Evolutionary conservation across 768 basidiomycete species (phyloP), one percentile per base, ranked within the genome.

Genomic region (Macrolepiota dolichaula): DNA sequence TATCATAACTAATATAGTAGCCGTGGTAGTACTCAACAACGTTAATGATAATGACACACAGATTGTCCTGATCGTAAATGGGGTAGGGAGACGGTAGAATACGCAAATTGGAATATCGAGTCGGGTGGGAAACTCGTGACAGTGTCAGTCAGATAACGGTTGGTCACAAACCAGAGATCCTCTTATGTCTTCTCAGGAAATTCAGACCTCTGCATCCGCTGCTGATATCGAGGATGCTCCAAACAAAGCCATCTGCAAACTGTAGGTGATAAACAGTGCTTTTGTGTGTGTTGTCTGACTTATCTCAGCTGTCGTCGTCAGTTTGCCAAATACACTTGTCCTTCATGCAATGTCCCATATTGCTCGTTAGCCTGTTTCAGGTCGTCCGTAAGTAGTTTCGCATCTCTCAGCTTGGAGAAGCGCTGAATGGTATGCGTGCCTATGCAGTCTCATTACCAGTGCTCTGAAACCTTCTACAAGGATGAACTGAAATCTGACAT

Each of bases 381-480:
- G 47, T 88, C 88, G 29, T 77, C 84, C 73, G 89, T 89, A 72
- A 63, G 81, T 70, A 29, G 22, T 12, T 15, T 12, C 50, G 51
- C 57, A 40, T 47, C 11, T 54, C n/a, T n/a, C n/a, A n/a, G 9
- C 47, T 46, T 57, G 27, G 15, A 13, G 11, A 19, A 17, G 32
- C 12, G 15, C 36, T 27, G 35, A 35, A 27, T n/a, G n/a, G n/a
- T 6, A 11, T n/a, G 6, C 29, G 27, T 47, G 61, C n/a, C 19
- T 42, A 54, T 50, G 57, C 56, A 77, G 91, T 68, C 75, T 51
- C 92, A 94, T 71, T 76, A 79, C 29, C 29, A 83, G 70, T 94
- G 92, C 75, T 92, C 92, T 25, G 93, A 94, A 70, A 74, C 78
- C 0, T 95, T 95, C 70, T 94, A 93, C 72, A 85, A 85, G 64